Conservation (phyloP, 306 rosid species). For the Cucurbita pepo region DNA sequence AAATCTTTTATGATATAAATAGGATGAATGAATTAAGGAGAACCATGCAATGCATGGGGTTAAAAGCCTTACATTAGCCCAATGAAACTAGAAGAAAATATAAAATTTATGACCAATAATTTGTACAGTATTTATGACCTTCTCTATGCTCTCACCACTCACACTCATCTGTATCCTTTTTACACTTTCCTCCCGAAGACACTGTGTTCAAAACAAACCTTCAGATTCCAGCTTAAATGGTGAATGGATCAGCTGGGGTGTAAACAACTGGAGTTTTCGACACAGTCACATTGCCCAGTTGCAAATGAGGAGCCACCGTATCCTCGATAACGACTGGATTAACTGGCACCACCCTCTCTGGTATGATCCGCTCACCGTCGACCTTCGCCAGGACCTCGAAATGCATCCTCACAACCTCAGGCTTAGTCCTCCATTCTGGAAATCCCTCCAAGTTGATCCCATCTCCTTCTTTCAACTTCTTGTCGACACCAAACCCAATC, state of each 20-base stretch:
- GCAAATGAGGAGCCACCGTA: slow-evolving; percentile 18
- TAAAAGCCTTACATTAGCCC: too few relatives aligned
- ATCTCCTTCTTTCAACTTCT: slow-evolving; percentile 65
- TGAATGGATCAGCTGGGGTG: slow-evolving; percentile 43
- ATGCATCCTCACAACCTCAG: slow-evolving; percentile 47
- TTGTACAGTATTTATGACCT: background rate
- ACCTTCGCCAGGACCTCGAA: slow-evolving; percentile 91
- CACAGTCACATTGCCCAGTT: slow-evolving; percentile 35
- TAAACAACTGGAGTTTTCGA: slow-evolving; percentile 36
- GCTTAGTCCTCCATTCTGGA: slow-evolving; percentile 82
- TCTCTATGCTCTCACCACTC: background rate
- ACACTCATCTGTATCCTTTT: background rate
- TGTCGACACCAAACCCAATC: slow-evolving; percentile 81
- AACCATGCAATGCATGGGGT: too few relatives aligned
- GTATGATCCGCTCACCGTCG: slow-evolving; percentile 64
- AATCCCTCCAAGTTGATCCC: slow-evolving; percentile 27
- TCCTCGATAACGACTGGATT: slow-evolving; percentile 45
- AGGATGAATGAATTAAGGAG: too few relatives aligned
- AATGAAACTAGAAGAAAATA: background rate
- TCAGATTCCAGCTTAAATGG: slow-evolving; percentile 14
- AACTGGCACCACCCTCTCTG: slow-evolving; percentile 54
- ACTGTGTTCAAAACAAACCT: background rate
- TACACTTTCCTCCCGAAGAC: slow-evolving; percentile 12
- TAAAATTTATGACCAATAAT: background rate
- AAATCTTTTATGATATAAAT: too few relatives aligned